Base-by-base conservation (phyloP, 2,329 filamentous ascomycete species). In the Biscogniauxia marginata region DNA sequence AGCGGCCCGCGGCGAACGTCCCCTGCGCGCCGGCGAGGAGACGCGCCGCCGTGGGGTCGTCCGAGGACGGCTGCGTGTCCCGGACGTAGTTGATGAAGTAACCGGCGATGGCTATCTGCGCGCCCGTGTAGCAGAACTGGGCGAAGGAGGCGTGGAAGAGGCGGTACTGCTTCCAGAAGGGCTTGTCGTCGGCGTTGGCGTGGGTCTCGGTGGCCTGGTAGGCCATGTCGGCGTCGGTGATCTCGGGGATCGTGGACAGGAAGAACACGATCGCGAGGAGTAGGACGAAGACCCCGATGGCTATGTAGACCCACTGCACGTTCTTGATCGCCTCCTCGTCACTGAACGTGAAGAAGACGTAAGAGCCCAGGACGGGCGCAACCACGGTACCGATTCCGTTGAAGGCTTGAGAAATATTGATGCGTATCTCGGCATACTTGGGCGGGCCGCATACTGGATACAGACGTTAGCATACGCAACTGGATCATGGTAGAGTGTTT, bases 111-210 rank as follows among this genome's bases (percentile, higher is more conserved):
- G 81, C 84, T 30, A 87, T 77, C 68, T 93, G 90, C 0, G 88
- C 84, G 49, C 90, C 90, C 0, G 78, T 88, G 70, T 93, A 95
- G 70, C 86, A 90, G 73, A 93, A 93, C 63, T 93, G 89, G 0
- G 88, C 87, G 63, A 86, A 83, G 0, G 88, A 83, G 11, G 88
- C 90, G 65, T 91, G 88, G 78, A 92, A 91, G 2, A 93, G 78
- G 21, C 84, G 84, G 71, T 88, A 91, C 64, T 91, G 87, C 72
- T 89, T 88, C 65, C 77, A 74, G 61, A 91, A 82, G 0, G 88
- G 85, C 68, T 84, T 81, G 61, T 85, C 79, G 56, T 82, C 78
- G 50, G 78, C 80, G 48, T 79, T 79, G 8, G 80, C 79, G 55
- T 83, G 72, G 2, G 68, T 70, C 59, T 84, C 79, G 34, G 77